Evolutionary conservation across 2,329 filamentous ascomycete species (phyloP).

Genomic region (Alternaria solani): DNA sequence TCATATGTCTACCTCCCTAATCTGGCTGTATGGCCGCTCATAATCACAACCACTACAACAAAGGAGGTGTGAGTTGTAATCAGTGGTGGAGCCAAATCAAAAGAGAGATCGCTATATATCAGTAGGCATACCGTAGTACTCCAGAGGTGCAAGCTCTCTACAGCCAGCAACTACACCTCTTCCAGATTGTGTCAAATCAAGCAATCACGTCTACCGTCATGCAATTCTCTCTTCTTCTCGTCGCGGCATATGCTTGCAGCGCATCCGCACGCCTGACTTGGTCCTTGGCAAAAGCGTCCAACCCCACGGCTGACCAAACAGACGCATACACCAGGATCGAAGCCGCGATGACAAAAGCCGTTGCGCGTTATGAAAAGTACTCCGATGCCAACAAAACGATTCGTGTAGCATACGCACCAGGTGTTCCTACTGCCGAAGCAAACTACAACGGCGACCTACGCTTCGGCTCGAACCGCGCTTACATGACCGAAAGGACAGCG

Average conservation of each 20-base stretch:
- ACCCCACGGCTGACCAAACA: conserved; percentile 42
- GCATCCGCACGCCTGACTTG: conserved; percentile 36
- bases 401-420: conserved; percentile 40
- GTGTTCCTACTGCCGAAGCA: conserved; percentile 47
- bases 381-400: conserved; percentile 38
- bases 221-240: conserved; percentile 31
- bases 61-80: neutral
- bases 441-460: conserved; percentile 47
- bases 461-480: conserved; percentile 43
- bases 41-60: neutral
- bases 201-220: conserved; percentile 18
- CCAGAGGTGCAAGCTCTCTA: neutral
- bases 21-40: neutral
- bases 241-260: conserved; percentile 30
- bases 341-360: conserved; percentile 42
- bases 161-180: neutral
- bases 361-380: conserved; percentile 35
- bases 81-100: neutral
- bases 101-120: neutral
- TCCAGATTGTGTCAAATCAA: neutral
- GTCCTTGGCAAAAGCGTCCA: conserved; percentile 37
- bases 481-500: conserved; percentile 48
- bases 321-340: conserved; percentile 46
- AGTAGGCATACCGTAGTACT: neutral
- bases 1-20: conserved; percentile 8